A percentile compares a stretch with the other conserved stretches of the same genome.
These are phyloP conservation scores for Alternaria sp. DNA, from an alignment of 2,329 filamentous ascomycete species.

Conservation along the genomic window DNA sequence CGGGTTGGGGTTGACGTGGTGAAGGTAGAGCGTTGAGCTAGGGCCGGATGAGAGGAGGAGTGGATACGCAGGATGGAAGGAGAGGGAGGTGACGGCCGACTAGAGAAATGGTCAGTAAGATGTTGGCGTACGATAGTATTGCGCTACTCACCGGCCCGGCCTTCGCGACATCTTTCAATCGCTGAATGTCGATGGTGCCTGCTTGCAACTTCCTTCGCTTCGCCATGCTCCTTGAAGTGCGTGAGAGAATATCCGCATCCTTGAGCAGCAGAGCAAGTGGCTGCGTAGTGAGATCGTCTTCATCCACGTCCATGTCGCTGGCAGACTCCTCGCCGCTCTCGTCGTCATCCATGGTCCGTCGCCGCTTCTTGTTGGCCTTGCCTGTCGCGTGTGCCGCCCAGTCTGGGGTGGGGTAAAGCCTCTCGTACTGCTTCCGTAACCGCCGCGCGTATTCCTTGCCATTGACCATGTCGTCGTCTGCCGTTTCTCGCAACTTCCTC, in stretches of 20 bases:
- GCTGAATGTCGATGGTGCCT: slow-evolving; percentile 89
- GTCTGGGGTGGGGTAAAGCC: slow-evolving; percentile 68
- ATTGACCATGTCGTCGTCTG: slow-evolving; percentile 84
- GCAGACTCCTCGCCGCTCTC: slow-evolving; percentile 60
- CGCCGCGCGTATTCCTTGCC: slow-evolving; percentile 86
- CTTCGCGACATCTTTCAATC: slow-evolving; percentile 84
- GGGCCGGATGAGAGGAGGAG: slow-evolving; percentile 90
- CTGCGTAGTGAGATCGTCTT: slow-evolving; percentile 67
- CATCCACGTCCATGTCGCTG: slow-evolving; percentile 63
- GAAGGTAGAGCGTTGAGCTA: slow-evolving; percentile 84
- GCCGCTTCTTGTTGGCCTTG: slow-evolving; percentile 58
- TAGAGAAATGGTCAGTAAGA: slow-evolving; percentile 30
- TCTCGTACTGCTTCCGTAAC: slow-evolving; percentile 79
- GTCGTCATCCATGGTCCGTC: slow-evolving; percentile 53
- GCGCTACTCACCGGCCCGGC: slow-evolving; percentile 68
- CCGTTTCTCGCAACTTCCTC: slow-evolving; percentile 82
- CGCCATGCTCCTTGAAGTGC: slow-evolving; percentile 56
- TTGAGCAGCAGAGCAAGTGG: slow-evolving; percentile 84
- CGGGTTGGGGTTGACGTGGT: slow-evolving; percentile 83
- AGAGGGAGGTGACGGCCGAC: slow-evolving; percentile 81
- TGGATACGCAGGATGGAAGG: slow-evolving; percentile 88
- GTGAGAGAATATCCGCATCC: slow-evolving; percentile 72
- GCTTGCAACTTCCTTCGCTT: slow-evolving; percentile 80
- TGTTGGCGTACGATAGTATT: background rate
- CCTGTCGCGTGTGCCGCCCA: slow-evolving; percentile 64